Evolutionary conservation across 163 green algal genomes (phyloP).

Genomic region (Volvox carteri): DNA sequence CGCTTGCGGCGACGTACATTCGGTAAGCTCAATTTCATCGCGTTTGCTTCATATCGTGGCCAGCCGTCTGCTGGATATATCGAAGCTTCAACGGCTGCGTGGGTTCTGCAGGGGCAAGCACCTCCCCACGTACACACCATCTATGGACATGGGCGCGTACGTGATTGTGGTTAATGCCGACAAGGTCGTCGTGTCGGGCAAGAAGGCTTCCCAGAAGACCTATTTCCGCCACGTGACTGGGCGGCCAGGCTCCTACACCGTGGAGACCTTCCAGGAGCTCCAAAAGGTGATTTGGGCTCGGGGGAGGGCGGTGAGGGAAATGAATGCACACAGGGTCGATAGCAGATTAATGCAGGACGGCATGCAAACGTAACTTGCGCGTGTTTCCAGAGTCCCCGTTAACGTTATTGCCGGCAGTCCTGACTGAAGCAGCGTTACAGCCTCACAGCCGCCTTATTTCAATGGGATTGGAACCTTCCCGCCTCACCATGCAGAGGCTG

Average conservation of each 20-base stretch:
- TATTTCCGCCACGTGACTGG: slow-evolving; percentile 91
- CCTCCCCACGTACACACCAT: slow-evolving; percentile 91
- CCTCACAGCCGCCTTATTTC: too few species aligned
- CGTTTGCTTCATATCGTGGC: too few species aligned
- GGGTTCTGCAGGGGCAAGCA: slow-evolving; percentile 89
- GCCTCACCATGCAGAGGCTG: slow-evolving; percentile 83
- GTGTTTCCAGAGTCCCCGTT: too few species aligned
- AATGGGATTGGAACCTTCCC: too few species aligned
- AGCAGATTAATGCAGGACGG: too few species aligned
- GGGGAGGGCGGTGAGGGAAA: too few species aligned
- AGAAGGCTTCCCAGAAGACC: slow-evolving; percentile 90
- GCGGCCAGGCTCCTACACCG: slow-evolving; percentile 88
- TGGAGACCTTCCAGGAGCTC: slow-evolving; percentile 95
- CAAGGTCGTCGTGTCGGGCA: slow-evolving; percentile 87
- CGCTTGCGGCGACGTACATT: slow-evolving; percentile 91
- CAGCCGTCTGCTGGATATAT: neutral
- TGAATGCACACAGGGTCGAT: too few species aligned
- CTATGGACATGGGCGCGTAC: slow-evolving; percentile 97
- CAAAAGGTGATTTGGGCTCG: slow-evolving; percentile 75
- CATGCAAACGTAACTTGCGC: too few species aligned
- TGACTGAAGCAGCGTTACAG: too few species aligned
- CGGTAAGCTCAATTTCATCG: slow-evolving; percentile 66
- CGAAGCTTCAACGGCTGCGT: neutral
- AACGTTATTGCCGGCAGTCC: too few species aligned
- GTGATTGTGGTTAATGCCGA: slow-evolving; percentile 98